Evolutionary conservation across 2,329 filamentous ascomycete species (phyloP).

Genomic region (Ceratocystis destructans): DNA sequence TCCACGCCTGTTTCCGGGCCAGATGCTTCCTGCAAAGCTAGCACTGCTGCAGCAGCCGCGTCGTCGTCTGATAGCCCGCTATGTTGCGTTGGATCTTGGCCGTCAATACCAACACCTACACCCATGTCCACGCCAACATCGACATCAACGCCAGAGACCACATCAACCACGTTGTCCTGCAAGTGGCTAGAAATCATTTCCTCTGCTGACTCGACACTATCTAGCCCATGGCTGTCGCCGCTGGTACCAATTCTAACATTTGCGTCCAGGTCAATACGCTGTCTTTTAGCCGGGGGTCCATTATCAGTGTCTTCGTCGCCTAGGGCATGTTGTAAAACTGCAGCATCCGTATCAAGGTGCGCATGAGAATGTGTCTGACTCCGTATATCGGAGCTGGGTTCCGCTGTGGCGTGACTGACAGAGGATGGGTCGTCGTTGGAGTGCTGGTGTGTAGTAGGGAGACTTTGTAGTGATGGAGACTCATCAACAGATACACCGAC

Average conservation of each 20-base stretch:
- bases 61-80: not conserved
- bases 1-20: constrained; percentile 1
- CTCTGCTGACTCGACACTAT: not conserved
- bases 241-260: not conserved
- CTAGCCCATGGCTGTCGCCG: not conserved
- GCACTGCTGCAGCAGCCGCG: not conserved
- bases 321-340: not conserved
- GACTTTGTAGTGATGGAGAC: not conserved
- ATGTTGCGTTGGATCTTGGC: constrained; percentile 4
- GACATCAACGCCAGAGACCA: not conserved
- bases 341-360: not conserved
- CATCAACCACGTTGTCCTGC: not conserved
- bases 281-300: not conserved
- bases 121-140: not conserved
- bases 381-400: not conserved
- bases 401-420: not conserved
- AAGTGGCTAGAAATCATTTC: constrained; percentile 1
- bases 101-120: not conserved
- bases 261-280: not conserved
- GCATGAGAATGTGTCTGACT: not conserved
- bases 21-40: constrained; percentile 9
- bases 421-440: not conserved
- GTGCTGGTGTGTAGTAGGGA: not conserved
- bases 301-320: not conserved
- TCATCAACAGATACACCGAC: not conserved